Evolutionary conservation across 1,284 basidiomycete species (phyloP).

Genomic region (Cryptococcus jaspeensis): DNA sequence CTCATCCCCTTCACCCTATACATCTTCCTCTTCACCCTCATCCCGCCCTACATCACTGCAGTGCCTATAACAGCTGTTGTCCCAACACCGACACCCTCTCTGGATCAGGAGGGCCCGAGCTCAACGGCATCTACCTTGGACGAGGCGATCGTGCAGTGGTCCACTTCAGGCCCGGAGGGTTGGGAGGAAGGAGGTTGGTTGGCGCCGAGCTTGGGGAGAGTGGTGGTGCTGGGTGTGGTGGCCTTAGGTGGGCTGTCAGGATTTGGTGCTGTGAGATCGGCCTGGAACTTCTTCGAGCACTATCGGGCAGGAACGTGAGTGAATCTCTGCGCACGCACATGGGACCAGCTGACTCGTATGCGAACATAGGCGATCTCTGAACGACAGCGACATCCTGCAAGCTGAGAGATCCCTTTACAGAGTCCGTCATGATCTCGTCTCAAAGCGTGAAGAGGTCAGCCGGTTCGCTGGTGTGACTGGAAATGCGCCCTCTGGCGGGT

Average conservation of each 20-base stretch:
- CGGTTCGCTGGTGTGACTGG: conserved; percentile 13
- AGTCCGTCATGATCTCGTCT: conserved; percentile 43
- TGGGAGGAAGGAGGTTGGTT: conserved; percentile 48
- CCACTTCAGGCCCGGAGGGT: conserved; percentile 35
- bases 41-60: conserved; percentile 48
- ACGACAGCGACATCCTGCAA: conserved; percentile 36
- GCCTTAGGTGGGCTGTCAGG: conserved; percentile 49
- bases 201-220: conserved; percentile 44
- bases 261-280: conserved; percentile 46
- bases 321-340: not conserved
- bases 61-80: conserved; percentile 9
- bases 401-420: conserved; percentile 50
- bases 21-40: conserved; percentile 48
- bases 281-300: conserved; percentile 48
- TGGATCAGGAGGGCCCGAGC: conserved; percentile 13
- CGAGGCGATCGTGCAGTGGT: conserved; percentile 28
- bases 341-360: not conserved
- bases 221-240: conserved; percentile 49
- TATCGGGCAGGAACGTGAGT: conserved; percentile 31
- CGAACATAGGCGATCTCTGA: conserved; percentile 21
- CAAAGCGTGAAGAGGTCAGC: conserved; percentile 41
- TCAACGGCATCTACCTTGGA: conserved; percentile 16
- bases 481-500: conserved; percentile 16
- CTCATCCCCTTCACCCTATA: conserved; percentile 49
- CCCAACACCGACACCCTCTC: not conserved